A percentile compares a stretch with the other conserved stretches of the same genome.
Conservation (phyloP, 495 filamentous ascomycete species). For the Xylaria cubensis region DNA sequence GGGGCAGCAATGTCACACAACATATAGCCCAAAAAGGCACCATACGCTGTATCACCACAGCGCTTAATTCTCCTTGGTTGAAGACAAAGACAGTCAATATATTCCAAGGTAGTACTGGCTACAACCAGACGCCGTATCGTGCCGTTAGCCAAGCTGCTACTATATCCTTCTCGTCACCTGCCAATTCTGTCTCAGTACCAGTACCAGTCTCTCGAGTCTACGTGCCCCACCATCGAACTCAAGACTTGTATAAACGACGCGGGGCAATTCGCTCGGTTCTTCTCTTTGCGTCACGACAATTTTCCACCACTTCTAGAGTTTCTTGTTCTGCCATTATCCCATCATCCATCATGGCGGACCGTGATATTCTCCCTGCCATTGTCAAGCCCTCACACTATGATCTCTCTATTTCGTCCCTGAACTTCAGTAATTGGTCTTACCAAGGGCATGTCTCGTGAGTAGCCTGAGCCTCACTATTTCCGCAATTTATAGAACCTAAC, state of each 20-base stretch:
- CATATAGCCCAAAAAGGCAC: background rate
- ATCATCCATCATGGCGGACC: slow-evolving; percentile 54
- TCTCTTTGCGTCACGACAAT: slow-evolving; percentile 29
- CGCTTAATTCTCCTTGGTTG: background rate
- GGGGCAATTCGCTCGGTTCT: slow-evolving; percentile 18
- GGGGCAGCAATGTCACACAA: slow-evolving; percentile 25
- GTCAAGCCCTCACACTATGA: slow-evolving; percentile 87
- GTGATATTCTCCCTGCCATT: slow-evolving; percentile 63
- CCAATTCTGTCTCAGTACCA: slow-evolving; percentile 32
- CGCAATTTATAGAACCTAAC: slow-evolving; percentile 12
- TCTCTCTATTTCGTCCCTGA: slow-evolving; percentile 79
- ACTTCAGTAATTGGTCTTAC: slow-evolving; percentile 79
- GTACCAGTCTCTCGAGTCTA: background rate
- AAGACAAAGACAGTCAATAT: background rate
- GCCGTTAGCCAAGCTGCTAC: slow-evolving; percentile 6
- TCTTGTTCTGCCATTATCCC: slow-evolving; percentile 42
- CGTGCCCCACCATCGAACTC: slow-evolving; percentile 20
- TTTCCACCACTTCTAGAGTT: slow-evolving; percentile 36
- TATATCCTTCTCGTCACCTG: slow-evolving; percentile 35
- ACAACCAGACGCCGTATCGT: slow-evolving; percentile 5
- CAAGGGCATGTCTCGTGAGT: slow-evolving; percentile 76
- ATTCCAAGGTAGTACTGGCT: background rate
- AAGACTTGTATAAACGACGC: slow-evolving; percentile 5
- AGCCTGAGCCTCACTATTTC: slow-evolving; percentile 32
- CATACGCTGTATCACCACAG: background rate